phyloP scores from a whole-genome alignment of 768 basidiomycete genomes.

The Amanita inopinata region DNA sequence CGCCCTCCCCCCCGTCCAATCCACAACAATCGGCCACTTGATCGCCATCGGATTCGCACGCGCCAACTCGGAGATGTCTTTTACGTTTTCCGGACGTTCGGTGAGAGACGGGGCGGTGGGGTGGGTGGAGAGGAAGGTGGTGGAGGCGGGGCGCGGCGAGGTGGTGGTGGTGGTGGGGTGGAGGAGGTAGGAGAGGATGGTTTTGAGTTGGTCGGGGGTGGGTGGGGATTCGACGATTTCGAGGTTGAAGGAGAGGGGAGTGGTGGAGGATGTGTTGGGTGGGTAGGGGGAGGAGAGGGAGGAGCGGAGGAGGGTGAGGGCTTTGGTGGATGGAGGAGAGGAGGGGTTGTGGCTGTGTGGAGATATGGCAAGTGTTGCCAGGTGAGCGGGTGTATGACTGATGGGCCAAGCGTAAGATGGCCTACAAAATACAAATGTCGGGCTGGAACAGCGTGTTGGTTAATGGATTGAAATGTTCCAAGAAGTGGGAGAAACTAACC shows the following conservation, averaged over 20 bases:
- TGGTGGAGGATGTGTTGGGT: conserved; percentile 26
- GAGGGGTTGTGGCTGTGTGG: conserved; percentile 54
- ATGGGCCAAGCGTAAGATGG: too few relatives aligned
- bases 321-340: conserved; percentile 55
- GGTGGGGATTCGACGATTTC: conserved; percentile 63
- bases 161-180: conserved; percentile 22
- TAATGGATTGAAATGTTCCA: too few relatives aligned
- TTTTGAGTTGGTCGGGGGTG: conserved; percentile 56
- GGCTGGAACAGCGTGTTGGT: too few relatives aligned
- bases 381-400: too few relatives aligned
- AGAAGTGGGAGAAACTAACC: too few relatives aligned
- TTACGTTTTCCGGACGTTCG: conserved; percentile 27
- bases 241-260: conserved; percentile 60
- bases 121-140: conserved; percentile 53
- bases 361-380: too few relatives aligned
- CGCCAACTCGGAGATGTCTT: conserved; percentile 41
- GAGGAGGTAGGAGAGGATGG: conserved; percentile 51
- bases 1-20: conserved; percentile 61
- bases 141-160: conserved; percentile 20
- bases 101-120: conserved; percentile 35
- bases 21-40: conserved; percentile 76
- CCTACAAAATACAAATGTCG: too few relatives aligned
- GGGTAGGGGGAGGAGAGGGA: conserved; percentile 59
- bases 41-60: conserved; percentile 47
- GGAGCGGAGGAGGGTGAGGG: conserved; percentile 47